A percentile compares a stretch with the other conserved stretches of the same genome.
Conservation (phyloP, 805 yeast species). For the Saturnispora sanitii region DNA sequence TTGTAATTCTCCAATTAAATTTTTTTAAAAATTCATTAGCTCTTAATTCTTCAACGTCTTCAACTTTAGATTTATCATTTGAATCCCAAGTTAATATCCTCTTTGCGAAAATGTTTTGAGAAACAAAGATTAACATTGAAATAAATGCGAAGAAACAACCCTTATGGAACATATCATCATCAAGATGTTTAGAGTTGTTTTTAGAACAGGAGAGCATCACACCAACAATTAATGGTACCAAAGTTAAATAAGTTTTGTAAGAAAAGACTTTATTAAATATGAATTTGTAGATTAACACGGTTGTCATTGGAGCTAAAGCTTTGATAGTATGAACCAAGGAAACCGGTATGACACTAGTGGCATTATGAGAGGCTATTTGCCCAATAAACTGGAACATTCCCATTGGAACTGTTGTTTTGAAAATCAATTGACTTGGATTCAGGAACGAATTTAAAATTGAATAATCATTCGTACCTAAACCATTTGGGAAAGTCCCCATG, state of each 20-base stretch:
- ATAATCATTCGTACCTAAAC: constrained; percentile 22
- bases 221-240: constrained; percentile 72
- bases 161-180: constrained; percentile 21
- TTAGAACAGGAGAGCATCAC: constrained; percentile 72
- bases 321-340: constrained; percentile 90
- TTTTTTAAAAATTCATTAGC: constrained; percentile 21
- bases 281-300: constrained; percentile 69
- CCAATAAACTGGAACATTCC: constrained; percentile 90
- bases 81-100: constrained; percentile 51
- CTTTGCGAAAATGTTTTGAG: constrained; percentile 76
- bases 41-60: constrained; percentile 15
- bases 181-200: constrained; percentile 21
- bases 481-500: constrained; percentile 39
- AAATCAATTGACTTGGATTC: constrained; percentile 41
- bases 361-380: constrained; percentile 82
- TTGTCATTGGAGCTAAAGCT: constrained; percentile 81
- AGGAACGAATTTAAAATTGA: constrained; percentile 32
- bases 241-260: constrained; percentile 60
- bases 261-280: constrained; percentile 51
- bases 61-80: constrained; percentile 13
- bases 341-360: constrained; percentile 90
- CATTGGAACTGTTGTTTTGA: constrained; percentile 79
- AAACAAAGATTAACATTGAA: constrained; percentile 60
- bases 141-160: constrained; percentile 44
- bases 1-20: constrained; percentile 22